Conservation (phyloP, 164 flowering plant species). For the Cinnamomum chago region DNA sequence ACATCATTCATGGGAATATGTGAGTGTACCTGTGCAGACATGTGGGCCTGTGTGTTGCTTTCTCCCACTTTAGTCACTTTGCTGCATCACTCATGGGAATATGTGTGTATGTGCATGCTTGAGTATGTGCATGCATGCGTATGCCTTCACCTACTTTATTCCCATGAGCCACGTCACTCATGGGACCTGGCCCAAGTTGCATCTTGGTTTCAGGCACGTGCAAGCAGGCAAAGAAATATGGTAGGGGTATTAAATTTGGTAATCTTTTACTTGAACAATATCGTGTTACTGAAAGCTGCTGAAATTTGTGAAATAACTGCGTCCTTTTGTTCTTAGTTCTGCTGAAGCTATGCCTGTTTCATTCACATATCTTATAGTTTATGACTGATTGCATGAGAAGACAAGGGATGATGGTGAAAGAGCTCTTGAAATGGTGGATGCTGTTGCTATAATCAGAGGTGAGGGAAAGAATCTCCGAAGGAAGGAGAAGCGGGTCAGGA, state of each 20-base stretch:
- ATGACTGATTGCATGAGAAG: slow-evolving; percentile 24
- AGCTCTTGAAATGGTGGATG: slow-evolving; percentile 57
- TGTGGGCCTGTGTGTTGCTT: too few species aligned
- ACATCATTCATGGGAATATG: too few species aligned
- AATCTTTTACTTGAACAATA: background rate
- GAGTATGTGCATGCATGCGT: too few species aligned
- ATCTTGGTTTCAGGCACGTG: background rate
- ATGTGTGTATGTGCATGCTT: too few species aligned
- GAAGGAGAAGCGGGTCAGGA: slow-evolving; percentile 86
- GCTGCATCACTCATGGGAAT: too few species aligned
- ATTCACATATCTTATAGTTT: slow-evolving; percentile 6
- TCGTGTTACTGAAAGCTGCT: background rate
- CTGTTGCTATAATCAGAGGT: slow-evolving; percentile 83
- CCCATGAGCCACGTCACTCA: too few species aligned
- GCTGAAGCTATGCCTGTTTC: background rate
- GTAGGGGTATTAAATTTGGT: background rate
- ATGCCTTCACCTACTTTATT: too few species aligned
- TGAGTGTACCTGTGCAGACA: too few species aligned
- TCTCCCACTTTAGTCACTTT: too few species aligned
- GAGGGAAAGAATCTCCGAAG: slow-evolving; percentile 72
- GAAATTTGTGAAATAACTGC: background rate
- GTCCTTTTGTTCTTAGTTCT: background rate
- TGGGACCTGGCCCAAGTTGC: too few species aligned
- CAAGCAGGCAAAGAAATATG: background rate
- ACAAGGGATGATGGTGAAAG: slow-evolving; percentile 30